Conservation (phyloP, 2,329 filamentous ascomycete genomes). For the Trichoderma sp. region DNA sequence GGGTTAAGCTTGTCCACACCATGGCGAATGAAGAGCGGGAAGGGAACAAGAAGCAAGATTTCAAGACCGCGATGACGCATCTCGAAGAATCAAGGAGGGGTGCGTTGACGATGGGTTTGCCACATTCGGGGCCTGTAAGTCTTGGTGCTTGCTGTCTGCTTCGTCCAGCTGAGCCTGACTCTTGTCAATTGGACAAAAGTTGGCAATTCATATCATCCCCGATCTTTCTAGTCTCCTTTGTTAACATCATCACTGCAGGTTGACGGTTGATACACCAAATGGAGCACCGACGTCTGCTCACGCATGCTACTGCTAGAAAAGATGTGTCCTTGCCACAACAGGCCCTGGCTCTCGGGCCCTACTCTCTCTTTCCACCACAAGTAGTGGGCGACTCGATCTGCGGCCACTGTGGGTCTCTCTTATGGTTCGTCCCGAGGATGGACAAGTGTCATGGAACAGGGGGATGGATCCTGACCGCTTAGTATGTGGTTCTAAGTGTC, state of each 20-base stretch:
- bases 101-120: background rate
- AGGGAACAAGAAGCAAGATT: background rate
- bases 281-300: constrained; percentile 25
- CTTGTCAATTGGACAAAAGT: constrained; percentile 26
- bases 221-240: constrained; percentile 15
- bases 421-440: constrained; percentile 41
- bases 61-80: background rate
- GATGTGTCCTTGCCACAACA: constrained; percentile 34
- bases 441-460: constrained; percentile 41
- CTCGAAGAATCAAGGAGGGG: constrained; percentile 1
- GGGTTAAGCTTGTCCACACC: background rate
- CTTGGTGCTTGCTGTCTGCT: background rate
- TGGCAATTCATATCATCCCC: background rate
- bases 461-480: constrained; percentile 33
- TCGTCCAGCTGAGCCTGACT: background rate
- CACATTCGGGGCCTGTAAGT: background rate
- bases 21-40: background rate
- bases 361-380: constrained; percentile 20
- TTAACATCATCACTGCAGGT: constrained; percentile 8
- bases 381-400: constrained; percentile 40
- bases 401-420: constrained; percentile 42
- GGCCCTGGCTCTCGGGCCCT: constrained; percentile 16
- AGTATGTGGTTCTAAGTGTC: constrained; percentile 30
- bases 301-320: constrained; percentile 32
- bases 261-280: constrained; percentile 24